Percentiles rank a stretch among this genome's conserved stretches.
These are phyloP conservation scores for Leishmania lainsoni DNA, from an alignment of 208 protist genomes.

Conservation along the genomic window DNA sequence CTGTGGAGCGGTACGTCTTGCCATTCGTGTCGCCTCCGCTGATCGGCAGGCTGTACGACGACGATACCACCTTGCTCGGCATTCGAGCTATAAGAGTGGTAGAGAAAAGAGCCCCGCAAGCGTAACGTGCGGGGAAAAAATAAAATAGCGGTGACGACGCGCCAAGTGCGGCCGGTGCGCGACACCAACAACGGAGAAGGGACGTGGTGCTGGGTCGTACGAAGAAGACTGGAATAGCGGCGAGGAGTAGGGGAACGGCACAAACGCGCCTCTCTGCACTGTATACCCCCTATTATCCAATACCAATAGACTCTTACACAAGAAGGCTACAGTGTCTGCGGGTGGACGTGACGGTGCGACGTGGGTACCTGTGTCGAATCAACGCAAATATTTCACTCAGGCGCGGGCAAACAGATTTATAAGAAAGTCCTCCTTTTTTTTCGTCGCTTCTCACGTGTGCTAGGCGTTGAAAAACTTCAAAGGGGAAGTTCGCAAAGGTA, in stretches of 20 bases:
- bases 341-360: not conserved
- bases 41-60: slow-evolving; percentile 31
- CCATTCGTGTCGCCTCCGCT: slow-evolving; percentile 71
- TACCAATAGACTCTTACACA: not conserved
- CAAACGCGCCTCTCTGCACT: not conserved
- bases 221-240: not conserved
- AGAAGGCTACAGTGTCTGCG: not conserved
- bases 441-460: not conserved
- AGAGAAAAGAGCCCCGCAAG: not conserved
- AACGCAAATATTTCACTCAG: not conserved
- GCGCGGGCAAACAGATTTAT: not conserved
- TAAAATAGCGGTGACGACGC: not conserved
- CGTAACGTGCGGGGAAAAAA: not conserved
- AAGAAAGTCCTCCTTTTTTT: not conserved
- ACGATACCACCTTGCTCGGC: slow-evolving; percentile 10
- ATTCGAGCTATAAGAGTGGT: slow-evolving; percentile 12
- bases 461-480: not conserved
- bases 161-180: not conserved
- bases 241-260: not conserved
- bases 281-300: not conserved
- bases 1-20: slow-evolving; percentile 47
- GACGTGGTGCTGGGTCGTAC: slow-evolving; percentile 6
- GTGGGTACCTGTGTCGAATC: not conserved
- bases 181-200: not conserved
- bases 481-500: not conserved